phyloP scores from a whole-genome alignment of 495 filamentous ascomycete genomes.

The Aspergillus heteromorphus region DNA sequence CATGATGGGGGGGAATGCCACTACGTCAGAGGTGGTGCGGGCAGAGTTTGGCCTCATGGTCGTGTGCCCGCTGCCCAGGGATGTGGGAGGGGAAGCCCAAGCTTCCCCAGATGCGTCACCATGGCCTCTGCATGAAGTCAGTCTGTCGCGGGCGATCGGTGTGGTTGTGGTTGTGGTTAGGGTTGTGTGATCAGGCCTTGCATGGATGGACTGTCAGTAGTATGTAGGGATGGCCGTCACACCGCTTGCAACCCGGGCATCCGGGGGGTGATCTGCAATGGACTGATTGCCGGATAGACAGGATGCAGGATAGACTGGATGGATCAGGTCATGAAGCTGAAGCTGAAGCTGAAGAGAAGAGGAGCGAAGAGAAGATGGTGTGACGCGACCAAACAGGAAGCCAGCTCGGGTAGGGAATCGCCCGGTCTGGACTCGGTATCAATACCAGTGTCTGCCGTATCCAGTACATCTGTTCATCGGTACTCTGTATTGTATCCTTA shows the following conservation, averaged over 20 bases:
- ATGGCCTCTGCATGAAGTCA: slow-evolving; percentile 27
- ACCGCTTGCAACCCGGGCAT: neutral
- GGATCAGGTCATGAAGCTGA: too few relatives aligned
- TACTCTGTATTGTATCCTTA: too few relatives aligned
- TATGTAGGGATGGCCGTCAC: neutral
- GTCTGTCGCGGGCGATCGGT: neutral
- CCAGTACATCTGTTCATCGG: too few relatives aligned
- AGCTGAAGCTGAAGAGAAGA: too few relatives aligned
- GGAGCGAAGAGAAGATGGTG: too few relatives aligned
- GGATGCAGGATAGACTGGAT: too few relatives aligned
- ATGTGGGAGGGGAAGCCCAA: too few relatives aligned
- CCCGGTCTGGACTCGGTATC: neutral
- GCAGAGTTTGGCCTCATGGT: neutral
- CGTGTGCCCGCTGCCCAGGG: too few relatives aligned
- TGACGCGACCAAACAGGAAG: too few relatives aligned
- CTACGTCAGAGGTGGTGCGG: slow-evolving; percentile 6
- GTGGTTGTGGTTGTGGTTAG: neutral
- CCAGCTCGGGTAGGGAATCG: neutral
- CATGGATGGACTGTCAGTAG: neutral
- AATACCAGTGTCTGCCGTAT: too few relatives aligned
- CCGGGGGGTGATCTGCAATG: neutral
- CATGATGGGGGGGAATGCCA: neutral
- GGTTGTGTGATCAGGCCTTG: neutral
- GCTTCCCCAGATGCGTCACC: slow-evolving; percentile 34
- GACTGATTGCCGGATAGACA: neutral